Evolutionary conservation across 2,329 filamentous ascomycete genomes (phyloP).

Genomic region (Hirsutella rhossiliensis): DNA sequence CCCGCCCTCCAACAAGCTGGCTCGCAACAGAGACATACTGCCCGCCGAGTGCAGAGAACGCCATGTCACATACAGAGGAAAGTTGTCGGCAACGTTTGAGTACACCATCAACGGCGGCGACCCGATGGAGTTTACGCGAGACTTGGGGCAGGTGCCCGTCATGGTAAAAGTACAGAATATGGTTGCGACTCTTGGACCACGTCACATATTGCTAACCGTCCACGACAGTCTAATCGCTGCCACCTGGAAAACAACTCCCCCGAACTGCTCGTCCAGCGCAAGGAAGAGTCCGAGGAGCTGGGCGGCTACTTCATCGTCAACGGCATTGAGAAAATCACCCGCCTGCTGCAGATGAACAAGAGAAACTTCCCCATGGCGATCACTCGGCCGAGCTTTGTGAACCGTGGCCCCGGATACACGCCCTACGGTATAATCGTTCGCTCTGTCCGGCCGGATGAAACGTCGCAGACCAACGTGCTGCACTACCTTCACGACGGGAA

Average conservation of each 20-base stretch:
- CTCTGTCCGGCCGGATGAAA: constrained; percentile 92
- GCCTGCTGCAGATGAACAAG: constrained; percentile 79
- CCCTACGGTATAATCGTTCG: constrained; percentile 84
- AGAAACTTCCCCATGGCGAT: constrained; percentile 96
- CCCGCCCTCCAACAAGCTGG: constrained; percentile 73
- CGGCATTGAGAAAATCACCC: constrained; percentile 92
- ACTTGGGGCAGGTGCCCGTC: constrained; percentile 80
- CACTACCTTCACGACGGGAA: constrained; percentile 95
- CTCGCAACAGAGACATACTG: constrained; percentile 71
- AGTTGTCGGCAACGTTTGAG: constrained; percentile 71
- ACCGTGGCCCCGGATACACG: constrained; percentile 78
- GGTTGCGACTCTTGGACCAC: not conserved
- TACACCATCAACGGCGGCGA: constrained; percentile 81
- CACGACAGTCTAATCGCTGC: constrained; percentile 65
- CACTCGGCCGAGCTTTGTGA: constrained; percentile 77
- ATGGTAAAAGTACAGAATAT: constrained; percentile 66
- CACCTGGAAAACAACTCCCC: constrained; percentile 82
- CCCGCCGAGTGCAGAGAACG: constrained; percentile 91
- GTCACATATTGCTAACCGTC: not conserved
- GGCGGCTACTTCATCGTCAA: constrained; percentile 98
- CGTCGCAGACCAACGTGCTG: constrained; percentile 91
- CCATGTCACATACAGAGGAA: constrained; percentile 82
- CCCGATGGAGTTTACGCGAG: constrained; percentile 68
- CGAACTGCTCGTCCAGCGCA: constrained; percentile 66
- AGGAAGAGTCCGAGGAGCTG: constrained; percentile 92